phyloP scores from a whole-genome alignment of 495 filamentous ascomycete species.

The Aspergillus biplanus region DNA sequence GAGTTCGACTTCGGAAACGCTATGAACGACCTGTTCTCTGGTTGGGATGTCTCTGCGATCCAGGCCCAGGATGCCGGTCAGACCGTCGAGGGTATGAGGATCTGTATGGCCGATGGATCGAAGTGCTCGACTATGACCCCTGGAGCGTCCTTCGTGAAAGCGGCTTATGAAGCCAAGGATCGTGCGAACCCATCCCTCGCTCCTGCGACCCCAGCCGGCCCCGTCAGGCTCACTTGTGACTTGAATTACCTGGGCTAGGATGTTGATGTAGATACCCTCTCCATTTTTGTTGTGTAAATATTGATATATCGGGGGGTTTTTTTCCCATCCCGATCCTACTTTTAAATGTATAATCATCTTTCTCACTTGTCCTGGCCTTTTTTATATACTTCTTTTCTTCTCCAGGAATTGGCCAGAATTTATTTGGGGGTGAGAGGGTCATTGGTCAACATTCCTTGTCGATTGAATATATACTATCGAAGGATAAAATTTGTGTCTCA shows the following conservation, averaged over 20 bases:
- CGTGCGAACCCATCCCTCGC: slow-evolving; percentile 26
- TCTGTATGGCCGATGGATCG: slow-evolving; percentile 35
- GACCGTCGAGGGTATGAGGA: slow-evolving; percentile 42
- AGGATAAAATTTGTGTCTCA: too few species aligned
- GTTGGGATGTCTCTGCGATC: slow-evolving; percentile 52
- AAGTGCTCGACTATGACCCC: slow-evolving; percentile 42
- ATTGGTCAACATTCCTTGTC: too few species aligned
- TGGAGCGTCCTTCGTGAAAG: slow-evolving; percentile 31
- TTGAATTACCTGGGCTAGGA: slow-evolving; percentile 37
- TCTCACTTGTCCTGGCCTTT: background rate
- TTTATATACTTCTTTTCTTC: background rate
- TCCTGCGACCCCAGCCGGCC: slow-evolving; percentile 32
- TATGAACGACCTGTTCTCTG: slow-evolving; percentile 43
- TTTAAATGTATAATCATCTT: slow-evolving; percentile 2
- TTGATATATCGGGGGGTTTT: background rate
- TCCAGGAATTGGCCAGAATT: too few species aligned
- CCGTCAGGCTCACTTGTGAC: slow-evolving; percentile 34
- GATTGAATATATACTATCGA: too few species aligned
- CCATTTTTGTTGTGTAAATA: background rate
- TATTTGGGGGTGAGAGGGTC: too few species aligned
- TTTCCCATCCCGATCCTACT: background rate
- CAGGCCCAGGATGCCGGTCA: slow-evolving; percentile 42
- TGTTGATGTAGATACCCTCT: slow-evolving; percentile 1
- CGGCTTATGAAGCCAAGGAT: slow-evolving; percentile 39
- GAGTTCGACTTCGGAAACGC: slow-evolving; percentile 47